These are phyloP conservation scores for Fusarium poae DNA, from an alignment of 2,329 filamentous ascomycete genomes.

Conservation along the genomic window DNA sequence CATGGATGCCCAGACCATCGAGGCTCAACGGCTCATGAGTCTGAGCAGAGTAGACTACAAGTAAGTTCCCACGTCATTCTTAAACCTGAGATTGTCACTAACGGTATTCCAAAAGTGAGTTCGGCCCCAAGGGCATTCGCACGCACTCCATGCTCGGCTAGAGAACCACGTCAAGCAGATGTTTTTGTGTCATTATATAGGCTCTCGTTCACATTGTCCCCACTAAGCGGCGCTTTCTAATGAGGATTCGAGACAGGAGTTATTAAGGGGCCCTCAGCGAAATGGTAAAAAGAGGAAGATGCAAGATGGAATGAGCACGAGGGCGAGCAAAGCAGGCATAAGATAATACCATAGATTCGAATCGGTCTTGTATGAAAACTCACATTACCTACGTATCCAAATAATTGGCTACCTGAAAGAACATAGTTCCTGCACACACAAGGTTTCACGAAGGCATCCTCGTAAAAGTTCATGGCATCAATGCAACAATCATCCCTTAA, in stretches of 20 bases:
- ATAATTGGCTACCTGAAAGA: constrained; percentile 16
- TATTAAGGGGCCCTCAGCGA: constrained; percentile 39
- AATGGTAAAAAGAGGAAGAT: constrained; percentile 37
- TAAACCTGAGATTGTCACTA: constrained; percentile 15
- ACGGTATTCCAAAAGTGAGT: constrained; percentile 57
- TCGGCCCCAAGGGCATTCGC: constrained; percentile 67
- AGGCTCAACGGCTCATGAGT: constrained; percentile 68
- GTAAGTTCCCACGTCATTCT: constrained; percentile 56
- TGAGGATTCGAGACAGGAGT: constrained; percentile 39
- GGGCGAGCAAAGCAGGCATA: constrained; percentile 10
- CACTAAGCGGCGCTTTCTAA: constrained; percentile 19
- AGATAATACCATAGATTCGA: constrained; percentile 45
- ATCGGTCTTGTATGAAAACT: constrained; percentile 38
- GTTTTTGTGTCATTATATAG: constrained; percentile 34
- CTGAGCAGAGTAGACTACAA: constrained; percentile 72
- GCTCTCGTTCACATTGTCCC: constrained; percentile 17
- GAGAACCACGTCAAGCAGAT: constrained; percentile 12
- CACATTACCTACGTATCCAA: not conserved
- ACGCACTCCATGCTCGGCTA: constrained; percentile 67
- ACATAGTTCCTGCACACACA: not conserved
- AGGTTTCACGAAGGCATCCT: not conserved
- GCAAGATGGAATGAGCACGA: constrained; percentile 19
- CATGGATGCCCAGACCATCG: constrained; percentile 64
- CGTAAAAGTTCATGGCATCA: not conserved
- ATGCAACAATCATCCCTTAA: not conserved